Evolutionary conservation across 2,329 filamentous ascomycete genomes (phyloP).

Genomic region (Diaporthe nobilis): DNA sequence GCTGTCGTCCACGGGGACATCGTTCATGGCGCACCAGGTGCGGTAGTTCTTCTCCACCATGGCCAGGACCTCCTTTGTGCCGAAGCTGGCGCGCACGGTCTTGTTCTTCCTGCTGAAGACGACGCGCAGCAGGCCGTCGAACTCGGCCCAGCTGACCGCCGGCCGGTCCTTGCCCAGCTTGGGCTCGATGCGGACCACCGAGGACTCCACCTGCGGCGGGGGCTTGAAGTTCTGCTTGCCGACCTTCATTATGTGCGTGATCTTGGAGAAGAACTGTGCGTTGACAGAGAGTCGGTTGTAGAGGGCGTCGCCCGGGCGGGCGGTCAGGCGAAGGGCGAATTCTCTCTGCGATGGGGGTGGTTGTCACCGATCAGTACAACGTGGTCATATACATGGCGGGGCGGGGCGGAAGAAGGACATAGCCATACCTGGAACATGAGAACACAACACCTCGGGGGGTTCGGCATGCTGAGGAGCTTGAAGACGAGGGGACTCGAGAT

Average conservation of each 20-base stretch:
- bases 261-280: slow-evolving; percentile 85
- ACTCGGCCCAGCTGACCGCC: slow-evolving; percentile 93
- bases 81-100: slow-evolving; percentile 86
- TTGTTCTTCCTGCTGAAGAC: slow-evolving; percentile 91
- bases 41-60: slow-evolving; percentile 92
- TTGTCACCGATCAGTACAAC: neutral
- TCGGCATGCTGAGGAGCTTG: slow-evolving; percentile 84
- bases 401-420: too few species aligned
- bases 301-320: slow-evolving; percentile 87
- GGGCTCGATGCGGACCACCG: slow-evolving; percentile 90
- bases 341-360: slow-evolving; percentile 85
- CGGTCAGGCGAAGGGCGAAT: slow-evolving; percentile 91
- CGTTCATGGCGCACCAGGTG: slow-evolving; percentile 90
- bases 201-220: slow-evolving; percentile 91
- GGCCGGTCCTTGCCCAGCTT: slow-evolving; percentile 84
- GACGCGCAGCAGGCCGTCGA: slow-evolving; percentile 89
- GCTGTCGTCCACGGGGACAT: slow-evolving; percentile 82
- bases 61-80: slow-evolving; percentile 83
- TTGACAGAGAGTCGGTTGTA: slow-evolving; percentile 95
- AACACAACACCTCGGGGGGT: slow-evolving; percentile 85
- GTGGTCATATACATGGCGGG: slow-evolving; percentile 68
- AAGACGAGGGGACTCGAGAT: slow-evolving; percentile 84
- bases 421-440: slow-evolving; percentile 86
- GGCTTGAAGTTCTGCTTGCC: slow-evolving; percentile 97
- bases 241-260: slow-evolving; percentile 88